Conservation (phyloP, 163 green algal species). For the Coccomyxa subellipsoidea region DNA sequence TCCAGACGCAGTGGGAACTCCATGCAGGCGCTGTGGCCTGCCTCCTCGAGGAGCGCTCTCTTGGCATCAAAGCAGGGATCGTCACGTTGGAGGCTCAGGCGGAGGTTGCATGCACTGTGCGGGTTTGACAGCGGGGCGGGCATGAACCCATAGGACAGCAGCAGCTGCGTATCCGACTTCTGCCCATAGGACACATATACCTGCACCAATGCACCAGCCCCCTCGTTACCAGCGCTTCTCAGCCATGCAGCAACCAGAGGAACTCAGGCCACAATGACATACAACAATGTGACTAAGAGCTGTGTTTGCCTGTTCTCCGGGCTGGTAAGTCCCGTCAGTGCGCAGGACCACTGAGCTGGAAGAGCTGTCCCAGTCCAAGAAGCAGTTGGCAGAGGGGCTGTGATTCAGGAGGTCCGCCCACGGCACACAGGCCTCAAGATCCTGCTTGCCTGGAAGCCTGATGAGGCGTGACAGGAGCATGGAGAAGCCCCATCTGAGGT, state of each 20-base stretch:
- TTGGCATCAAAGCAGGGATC: neutral
- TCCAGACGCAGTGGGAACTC: conserved; percentile 39
- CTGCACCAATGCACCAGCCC: conserved; percentile 40
- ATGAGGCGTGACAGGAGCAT: conserved; percentile 64
- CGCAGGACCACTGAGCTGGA: conserved; percentile 4
- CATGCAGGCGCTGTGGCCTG: neutral
- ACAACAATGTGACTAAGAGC: neutral
- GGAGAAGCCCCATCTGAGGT: conserved; percentile 42
- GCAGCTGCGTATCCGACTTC: conserved; percentile 65
- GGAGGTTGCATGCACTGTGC: conserved; percentile 45
- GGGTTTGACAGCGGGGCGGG: conserved; percentile 39
- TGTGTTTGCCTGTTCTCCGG: neutral
- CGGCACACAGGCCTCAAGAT: conserved; percentile 53
- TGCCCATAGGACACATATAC: conserved; percentile 67
- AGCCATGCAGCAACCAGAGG: neutral
- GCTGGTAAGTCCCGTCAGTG: neutral
- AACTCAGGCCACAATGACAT: neutral
- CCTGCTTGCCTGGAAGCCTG: conserved; percentile 31
- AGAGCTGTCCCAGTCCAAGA: conserved; percentile 43
- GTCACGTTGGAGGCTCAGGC: conserved; percentile 18
- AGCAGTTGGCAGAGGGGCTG: conserved; percentile 20
- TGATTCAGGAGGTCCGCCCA: conserved; percentile 77
- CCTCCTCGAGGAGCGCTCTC: neutral
- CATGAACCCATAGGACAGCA: conserved; percentile 80
- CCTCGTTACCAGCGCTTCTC: no score